Evolutionary conservation across 2,329 filamentous ascomycete species (phyloP).

Genomic region (Trichoderma atroviride): DNA sequence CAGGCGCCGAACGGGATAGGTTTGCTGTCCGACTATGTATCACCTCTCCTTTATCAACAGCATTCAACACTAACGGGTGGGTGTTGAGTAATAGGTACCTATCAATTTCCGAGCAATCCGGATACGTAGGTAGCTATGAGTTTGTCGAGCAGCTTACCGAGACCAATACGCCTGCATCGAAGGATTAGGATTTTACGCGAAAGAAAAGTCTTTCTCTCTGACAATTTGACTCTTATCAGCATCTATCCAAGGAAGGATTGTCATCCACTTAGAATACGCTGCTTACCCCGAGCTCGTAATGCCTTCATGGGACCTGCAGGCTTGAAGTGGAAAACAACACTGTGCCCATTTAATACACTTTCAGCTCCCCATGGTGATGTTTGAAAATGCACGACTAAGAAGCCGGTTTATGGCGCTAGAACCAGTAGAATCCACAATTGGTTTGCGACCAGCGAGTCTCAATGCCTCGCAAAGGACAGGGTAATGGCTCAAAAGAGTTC

Average conservation of each 20-base stretch:
- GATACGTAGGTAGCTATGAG: neutral
- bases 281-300: neutral
- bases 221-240: neutral
- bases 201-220: neutral
- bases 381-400: neutral
- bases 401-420: neutral
- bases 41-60: neutral
- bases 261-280: neutral
- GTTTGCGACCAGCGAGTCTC: neutral
- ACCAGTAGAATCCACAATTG: neutral
- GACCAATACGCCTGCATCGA: neutral
- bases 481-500: neutral
- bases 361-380: neutral
- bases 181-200: neutral
- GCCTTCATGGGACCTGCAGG: neutral
- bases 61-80: neutral
- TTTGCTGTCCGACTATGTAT: neutral
- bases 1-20: neutral
- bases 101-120: constrained; percentile 24
- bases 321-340: neutral
- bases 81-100: neutral
- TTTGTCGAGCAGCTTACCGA: constrained; percentile 8
- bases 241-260: neutral
- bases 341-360: neutral
- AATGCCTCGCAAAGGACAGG: neutral